phyloP scores from a whole-genome alignment of 176 grass and related monocot species.

The Musa itinerans region DNA sequence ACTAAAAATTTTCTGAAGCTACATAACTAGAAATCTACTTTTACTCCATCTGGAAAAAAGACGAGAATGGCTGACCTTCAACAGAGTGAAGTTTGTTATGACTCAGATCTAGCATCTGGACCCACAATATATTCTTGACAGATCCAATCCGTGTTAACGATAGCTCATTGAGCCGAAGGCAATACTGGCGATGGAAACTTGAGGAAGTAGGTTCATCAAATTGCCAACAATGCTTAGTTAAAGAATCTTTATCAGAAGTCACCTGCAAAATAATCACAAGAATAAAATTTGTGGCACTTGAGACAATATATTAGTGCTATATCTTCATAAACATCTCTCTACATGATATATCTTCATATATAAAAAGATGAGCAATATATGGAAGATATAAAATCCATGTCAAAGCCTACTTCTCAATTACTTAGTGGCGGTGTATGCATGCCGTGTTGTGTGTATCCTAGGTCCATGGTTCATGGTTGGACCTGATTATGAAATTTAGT shows the following conservation, averaged over 20 bases:
- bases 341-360: neutral
- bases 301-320: neutral
- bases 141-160: constrained; percentile 62
- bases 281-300: neutral
- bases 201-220: constrained; percentile 33
- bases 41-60: neutral
- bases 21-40: neutral
- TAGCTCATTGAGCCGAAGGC: constrained; percentile 38
- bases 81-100: constrained; percentile 66
- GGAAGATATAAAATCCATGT: neutral
- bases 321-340: neutral
- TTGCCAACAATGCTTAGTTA: constrained; percentile 51
- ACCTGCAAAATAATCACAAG: constrained; percentile 41
- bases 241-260: constrained; percentile 48
- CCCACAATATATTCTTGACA: constrained; percentile 62
- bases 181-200: constrained; percentile 24
- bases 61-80: constrained; percentile 38
- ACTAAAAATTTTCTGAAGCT: neutral
- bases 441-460: neutral
- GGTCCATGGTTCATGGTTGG: neutral
- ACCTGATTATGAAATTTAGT: neutral
- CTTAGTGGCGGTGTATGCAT: neutral
- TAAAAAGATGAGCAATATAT: neutral
- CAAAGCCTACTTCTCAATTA: neutral
- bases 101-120: constrained; percentile 89